Base-by-base conservation (phyloP, 148 eudicot genomes). In the Rheum nobile region DNA sequence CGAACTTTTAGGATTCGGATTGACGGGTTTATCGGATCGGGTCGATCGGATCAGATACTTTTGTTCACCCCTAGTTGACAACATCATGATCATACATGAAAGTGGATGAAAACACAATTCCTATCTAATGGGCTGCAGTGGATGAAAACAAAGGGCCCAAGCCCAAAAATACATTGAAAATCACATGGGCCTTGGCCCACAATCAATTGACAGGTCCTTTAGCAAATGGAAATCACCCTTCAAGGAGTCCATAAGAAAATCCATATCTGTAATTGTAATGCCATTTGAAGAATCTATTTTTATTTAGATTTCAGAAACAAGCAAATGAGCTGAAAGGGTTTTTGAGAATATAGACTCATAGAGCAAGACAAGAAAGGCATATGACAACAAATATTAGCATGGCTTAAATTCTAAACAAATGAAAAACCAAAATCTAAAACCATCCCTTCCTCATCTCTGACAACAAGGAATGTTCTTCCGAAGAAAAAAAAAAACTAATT, bases 381-480 rank as follows among this genome's bases (percentile, higher is more conserved):
- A 26, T 57, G 61, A 22, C 28, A 21, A 54, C 2, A 6, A 4
- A 22, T 21, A 21, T 5, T 54, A 54, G 26, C 26, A 54, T 48
- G 4, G 16, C 22, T 14, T 48, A 22, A 24, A 24, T 22, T 55
- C 3, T 55, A 55, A 55, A 55, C 32, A 26, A 24, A 8, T 55
- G 63, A 2, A 55, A 55, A 11, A 26, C 13, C 29, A 22, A 55
- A 55, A 55, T 55, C 55, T 6, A 8, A 73, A 77, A 35, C 61
- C 74, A 84, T 85, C 83, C 89, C 78, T 87, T 86, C 52, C 81
- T 82, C 41, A 69, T 65, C 61, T 26, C 59, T 71, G 63, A 68
- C 65, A 57, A 44, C 47, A 71, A 84, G 69, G 83, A 79, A 82
- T 86, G 81, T 79, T 55, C 80, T 77, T 82, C 37, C 67, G 13